Evolutionary conservation across 768 basidiomycete species (phyloP), one percentile per base, ranked within the genome.

Genomic region (Boletus rubroflammeus): DNA sequence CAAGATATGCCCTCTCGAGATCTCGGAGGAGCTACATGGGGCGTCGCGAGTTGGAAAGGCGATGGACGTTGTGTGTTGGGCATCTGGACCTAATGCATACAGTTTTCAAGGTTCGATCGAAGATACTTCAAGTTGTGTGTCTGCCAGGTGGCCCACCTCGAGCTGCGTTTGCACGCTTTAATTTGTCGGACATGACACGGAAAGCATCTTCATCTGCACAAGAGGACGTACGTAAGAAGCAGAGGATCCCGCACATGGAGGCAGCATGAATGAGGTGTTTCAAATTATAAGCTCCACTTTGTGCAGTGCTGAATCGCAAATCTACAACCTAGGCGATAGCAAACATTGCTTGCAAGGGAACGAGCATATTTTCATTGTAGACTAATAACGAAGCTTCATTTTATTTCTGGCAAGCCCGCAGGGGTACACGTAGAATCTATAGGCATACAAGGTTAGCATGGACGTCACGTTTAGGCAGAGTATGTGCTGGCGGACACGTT

Each of bases 401-500:
- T 62, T 54, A 47, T 55, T 59, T 51, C 47, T 57, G 29, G 14
- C 29, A 46, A 34, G 38, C 47, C 31, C 43, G 5, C 17, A 39
- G 32, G 23, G 46, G 40, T 28, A 53, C 26, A 53, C 42, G 44
- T 43, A 43, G 28, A 63, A 53, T 67, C 65, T 62, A 63, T 51
- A 48, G 40, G 36, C 29, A 59, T 50, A 60, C 14, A 50, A 43
- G 34, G 43, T n/a, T 46, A 52, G 29, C 21, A 32, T 21, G 14
- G 26, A 48, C 17, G n/a, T 36, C 39, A 45, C 42, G 31, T 57
- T 74, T 77, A 87, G 57, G 83, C 86, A 62, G 75, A 75, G 81
- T 98, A 98, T 48, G 88, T 84, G 57, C 83, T 86, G 36, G 94
- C 88, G 51, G 96, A 93, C 53, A 96, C 93, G 62, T 86, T 93